These are phyloP conservation scores for Yamadazyma mexicana DNA, from an alignment of 1,139 yeast species.

Conservation along the genomic window DNA sequence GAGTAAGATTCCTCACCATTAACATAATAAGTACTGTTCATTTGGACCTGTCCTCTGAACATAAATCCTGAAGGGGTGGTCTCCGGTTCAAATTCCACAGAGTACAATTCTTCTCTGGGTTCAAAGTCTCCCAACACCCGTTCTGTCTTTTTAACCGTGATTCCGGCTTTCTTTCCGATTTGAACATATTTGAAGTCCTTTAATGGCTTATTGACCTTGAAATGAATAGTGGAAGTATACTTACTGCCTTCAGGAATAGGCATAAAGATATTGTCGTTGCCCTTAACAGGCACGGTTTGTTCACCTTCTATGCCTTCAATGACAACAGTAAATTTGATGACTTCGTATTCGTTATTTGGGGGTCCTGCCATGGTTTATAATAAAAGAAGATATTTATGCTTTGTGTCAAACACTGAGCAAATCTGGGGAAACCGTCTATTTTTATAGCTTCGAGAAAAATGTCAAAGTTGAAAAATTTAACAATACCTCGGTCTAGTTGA, in stretches of 20 bases:
- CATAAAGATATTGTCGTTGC: slow-evolving; percentile 26
- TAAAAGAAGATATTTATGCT: no score
- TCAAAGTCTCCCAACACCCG: slow-evolving; percentile 32
- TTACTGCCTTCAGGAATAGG: slow-evolving; percentile 42
- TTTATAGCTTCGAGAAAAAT: not conserved
- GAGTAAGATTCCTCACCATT: slow-evolving; percentile 30
- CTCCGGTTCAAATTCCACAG: slow-evolving; percentile 34
- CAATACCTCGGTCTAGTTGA: not conserved
- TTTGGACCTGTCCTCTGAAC: slow-evolving; percentile 37
- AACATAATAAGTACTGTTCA: slow-evolving; percentile 35
- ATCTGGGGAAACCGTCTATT: not conserved
- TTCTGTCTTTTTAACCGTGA: slow-evolving; percentile 34
- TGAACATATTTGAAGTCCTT: slow-evolving; percentile 37
- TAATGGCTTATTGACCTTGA: slow-evolving; percentile 33
- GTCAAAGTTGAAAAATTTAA: no score
- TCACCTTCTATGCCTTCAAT: slow-evolving; percentile 34
- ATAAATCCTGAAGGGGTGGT: slow-evolving; percentile 44
- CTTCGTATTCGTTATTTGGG: slow-evolving; percentile 31
- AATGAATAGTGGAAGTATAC: slow-evolving; percentile 34
- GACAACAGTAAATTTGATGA: slow-evolving; percentile 31
- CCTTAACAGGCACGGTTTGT: slow-evolving; percentile 26
- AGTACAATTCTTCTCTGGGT: slow-evolving; percentile 30
- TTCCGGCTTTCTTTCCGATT: slow-evolving; percentile 39
- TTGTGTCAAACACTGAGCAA: not conserved
- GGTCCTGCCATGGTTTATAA: slow-evolving; percentile 6